phyloP scores from a whole-genome alignment of 306 rosid genomes.

The Cercis canadensis region DNA sequence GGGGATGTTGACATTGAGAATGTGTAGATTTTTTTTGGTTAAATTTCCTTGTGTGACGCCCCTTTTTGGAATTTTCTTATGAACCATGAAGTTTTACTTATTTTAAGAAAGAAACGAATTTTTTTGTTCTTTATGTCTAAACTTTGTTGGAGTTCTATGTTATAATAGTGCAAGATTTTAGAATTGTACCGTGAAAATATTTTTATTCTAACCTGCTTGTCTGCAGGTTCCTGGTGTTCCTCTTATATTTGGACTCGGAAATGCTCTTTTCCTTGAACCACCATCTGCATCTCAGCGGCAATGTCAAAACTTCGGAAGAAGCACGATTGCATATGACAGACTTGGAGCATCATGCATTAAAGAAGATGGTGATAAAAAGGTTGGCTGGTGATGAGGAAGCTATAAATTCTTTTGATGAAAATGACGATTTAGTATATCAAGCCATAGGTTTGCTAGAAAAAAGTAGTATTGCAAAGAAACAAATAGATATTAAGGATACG shows the following conservation, averaged over 20 bases:
- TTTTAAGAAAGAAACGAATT: neutral
- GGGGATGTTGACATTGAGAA: no score
- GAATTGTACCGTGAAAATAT: neutral
- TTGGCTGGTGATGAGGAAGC: conserved; percentile 34
- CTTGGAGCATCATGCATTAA: conserved; percentile 50
- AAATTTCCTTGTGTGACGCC: no score
- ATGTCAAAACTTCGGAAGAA: conserved; percentile 66
- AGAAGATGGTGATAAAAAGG: conserved; percentile 32
- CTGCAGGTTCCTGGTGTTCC: conserved; percentile 88
- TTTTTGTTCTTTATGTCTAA: no score
- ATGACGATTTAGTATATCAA: conserved; percentile 47
- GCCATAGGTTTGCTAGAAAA: conserved; percentile 38
- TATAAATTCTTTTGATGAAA: conserved; percentile 39
- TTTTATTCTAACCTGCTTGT: conserved; percentile 18
- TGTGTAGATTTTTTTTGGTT: no score
- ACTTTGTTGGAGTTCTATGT: neutral
- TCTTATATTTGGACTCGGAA: conserved; percentile 70
- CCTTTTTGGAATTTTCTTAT: conserved; percentile 1
- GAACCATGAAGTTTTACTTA: conserved; percentile 1
- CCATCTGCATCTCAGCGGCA: conserved; percentile 64
- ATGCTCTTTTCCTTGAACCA: conserved; percentile 71
- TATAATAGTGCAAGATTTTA: neutral
- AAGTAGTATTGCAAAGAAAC: conserved; percentile 31
- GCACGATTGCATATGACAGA: conserved; percentile 60
- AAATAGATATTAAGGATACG: conserved; percentile 56